Base-by-base conservation (phyloP, 1,139 yeast genomes). In the Debaryomycetaceae sp. region DNA sequence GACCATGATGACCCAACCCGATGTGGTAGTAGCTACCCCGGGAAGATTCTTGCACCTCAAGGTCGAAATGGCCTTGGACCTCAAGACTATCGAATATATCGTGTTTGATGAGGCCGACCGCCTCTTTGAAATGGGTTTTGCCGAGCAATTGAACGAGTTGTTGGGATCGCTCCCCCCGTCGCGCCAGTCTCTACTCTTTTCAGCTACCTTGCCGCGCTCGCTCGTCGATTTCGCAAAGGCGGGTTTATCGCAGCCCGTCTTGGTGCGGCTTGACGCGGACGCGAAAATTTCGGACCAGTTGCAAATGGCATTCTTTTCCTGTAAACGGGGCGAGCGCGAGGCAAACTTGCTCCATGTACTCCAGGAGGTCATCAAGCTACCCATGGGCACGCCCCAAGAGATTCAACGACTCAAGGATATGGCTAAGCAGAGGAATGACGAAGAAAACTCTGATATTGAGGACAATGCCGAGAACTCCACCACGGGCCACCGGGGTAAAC, bases 101-200 rank as follows among this genome's bases (percentile, higher is more conserved):
- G 95, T 87, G 1, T 92, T 90, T 51, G 99, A 92, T 59, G 99
- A 92, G 62, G 98, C 98, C 22, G 99, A 92, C 65, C 69, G 97
- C 47, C 68, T 92, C 43, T 92, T 92, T 49, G 99, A 92, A 57
- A 79, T 87, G 81, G 97, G 98, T 32, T 92, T 92, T 52, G 79
- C 93, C 22, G 95, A 86, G 45, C 98, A 92, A 50, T 67, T 92
- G 48, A 85, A 83, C 46, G 97, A 90, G 52, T 68, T 92, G 41
- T 58, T 92, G 29, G 90, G 86, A 2, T 68, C 92, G 1, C 66
- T 90, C 35, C 95, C 97, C 0, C 54, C 85, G 12, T 64, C 68
- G 24, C 72, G 97, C 49, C 98, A 92, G 54, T 80, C 96, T 0
- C 61, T 90, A 29, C 62, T 92, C 38, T 92, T 92, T 43, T 83